A percentile compares a stretch with the other conserved stretches of the same genome.
Evolutionary conservation across 768 basidiomycete species (phyloP).

Genomic region (Boletus subparvulus): DNA sequence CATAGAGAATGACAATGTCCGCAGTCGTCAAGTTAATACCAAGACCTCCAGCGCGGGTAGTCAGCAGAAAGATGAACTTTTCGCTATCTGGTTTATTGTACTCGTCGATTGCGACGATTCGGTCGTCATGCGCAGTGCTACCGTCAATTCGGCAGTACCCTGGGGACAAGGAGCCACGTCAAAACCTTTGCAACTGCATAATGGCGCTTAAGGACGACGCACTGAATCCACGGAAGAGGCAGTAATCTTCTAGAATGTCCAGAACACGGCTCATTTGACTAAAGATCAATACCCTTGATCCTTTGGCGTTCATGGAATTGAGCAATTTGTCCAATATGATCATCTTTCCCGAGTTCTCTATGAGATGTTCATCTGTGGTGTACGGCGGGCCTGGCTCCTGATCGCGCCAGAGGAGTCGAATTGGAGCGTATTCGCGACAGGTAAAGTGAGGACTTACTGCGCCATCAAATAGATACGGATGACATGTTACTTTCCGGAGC

Average conservation of each 20-base stretch:
- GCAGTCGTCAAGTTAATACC: constrained; percentile 96
- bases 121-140: constrained; percentile 93
- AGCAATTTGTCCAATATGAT: constrained; percentile 94
- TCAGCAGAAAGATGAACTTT: constrained; percentile 94
- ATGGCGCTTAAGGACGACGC: constrained; percentile 39
- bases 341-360: constrained; percentile 97
- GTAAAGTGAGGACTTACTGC: constrained; percentile 49
- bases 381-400: constrained; percentile 98
- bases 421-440: neutral
- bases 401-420: neutral
- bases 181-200: neutral
- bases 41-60: constrained; percentile 94
- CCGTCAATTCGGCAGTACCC: constrained; percentile 98
- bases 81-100: constrained; percentile 94
- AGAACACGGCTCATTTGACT: constrained; percentile 98
- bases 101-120: constrained; percentile 93
- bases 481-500: constrained; percentile 85
- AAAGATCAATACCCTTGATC: constrained; percentile 95
- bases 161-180: constrained; percentile 29
- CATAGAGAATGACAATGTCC: constrained; percentile 93
- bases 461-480: constrained; percentile 91
- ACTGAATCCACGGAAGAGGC: constrained; percentile 89
- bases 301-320: constrained; percentile 82
- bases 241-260: constrained; percentile 97
- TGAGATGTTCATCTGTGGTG: constrained; percentile 95